Base-by-base conservation (phyloP, 2,329 filamentous ascomycete species). In the Trichoderma breve region DNA sequence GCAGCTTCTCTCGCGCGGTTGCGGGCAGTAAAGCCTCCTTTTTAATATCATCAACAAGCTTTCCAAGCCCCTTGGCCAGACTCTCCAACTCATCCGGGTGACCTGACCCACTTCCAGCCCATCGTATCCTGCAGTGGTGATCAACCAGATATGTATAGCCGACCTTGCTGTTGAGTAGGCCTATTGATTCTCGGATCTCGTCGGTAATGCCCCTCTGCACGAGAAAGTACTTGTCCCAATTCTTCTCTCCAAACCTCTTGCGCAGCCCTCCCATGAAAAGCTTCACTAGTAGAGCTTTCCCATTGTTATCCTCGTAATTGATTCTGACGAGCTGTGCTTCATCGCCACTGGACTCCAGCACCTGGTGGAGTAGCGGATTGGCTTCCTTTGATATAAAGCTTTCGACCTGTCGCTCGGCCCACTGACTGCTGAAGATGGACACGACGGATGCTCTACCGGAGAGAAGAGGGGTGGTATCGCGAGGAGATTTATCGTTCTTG, bases 91-190 rank as follows among this genome's bases (percentile, higher is more conserved):
- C 93, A 21, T 88, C 87, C 0, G 86, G 86, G 73, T 90, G 86
- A 60, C 90, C 89, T 61, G 86, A 80, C 14, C 91, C 93, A 78
- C 94, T 97, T 4, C 93, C 96, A 0, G 95, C 96, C 96, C 96
- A 99, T 71, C 96, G 89, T 76, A 99, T 97, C 82, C 90, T 92
- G 81, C 94, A 97, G 74, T 95, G 86, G 74, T 90, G 86, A 80
- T 99, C 96, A 72, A 99, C 86, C 62, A 99, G 86, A 82, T 97
- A 99, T 5, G 95, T 92, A 83, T 98, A 98, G 47, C 95, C 95
- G 39, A 98, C 95, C 82, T 95, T 97, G 75, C 90, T 90, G 82
- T 99, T 99, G 79, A 97, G 84, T 79, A 97, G 76, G 12, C 90
- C 90, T 73, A 92, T 89, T 51, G 83, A 84, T 80, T 91, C 89